Evolutionary conservation across 1,284 basidiomycete species (phyloP).

Genomic region (Trametes sp.): DNA sequence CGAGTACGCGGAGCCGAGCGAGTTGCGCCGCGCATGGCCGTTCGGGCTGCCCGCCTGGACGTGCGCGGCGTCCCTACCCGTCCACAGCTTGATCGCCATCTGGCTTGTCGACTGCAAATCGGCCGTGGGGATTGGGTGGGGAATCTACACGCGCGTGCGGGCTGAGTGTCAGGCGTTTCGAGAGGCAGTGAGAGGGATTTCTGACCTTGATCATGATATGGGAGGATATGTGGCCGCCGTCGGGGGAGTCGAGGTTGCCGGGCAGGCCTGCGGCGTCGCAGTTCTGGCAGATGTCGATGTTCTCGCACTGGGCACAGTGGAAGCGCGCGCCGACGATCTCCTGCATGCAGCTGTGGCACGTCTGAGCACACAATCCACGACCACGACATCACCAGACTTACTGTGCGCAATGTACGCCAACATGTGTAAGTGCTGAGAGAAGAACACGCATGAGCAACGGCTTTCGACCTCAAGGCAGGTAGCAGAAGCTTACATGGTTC

Average conservation of each 20-base stretch:
- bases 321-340: slow-evolving; percentile 91
- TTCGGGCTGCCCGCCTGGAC: slow-evolving; percentile 43
- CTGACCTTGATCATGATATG: slow-evolving; percentile 92
- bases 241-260: slow-evolving; percentile 77
- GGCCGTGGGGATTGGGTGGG: slow-evolving; percentile 75
- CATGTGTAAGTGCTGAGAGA: slow-evolving; percentile 26
- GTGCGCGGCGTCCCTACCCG: slow-evolving; percentile 73
- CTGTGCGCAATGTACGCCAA: slow-evolving; percentile 67
- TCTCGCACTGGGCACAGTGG: slow-evolving; percentile 88
- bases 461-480: neutral
- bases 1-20: slow-evolving; percentile 59
- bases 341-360: slow-evolving; percentile 71
- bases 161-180: neutral
- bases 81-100: slow-evolving; percentile 79
- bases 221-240: slow-evolving; percentile 79
- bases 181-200: neutral
- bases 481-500: slow-evolving; percentile 67
- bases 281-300: slow-evolving; percentile 86
- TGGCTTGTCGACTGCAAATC: slow-evolving; percentile 71
- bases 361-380: slow-evolving; percentile 6
- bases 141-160: slow-evolving; percentile 65
- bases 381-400: slow-evolving; percentile 50
- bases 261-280: slow-evolving; percentile 88
- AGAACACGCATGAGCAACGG: neutral
- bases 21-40: slow-evolving; percentile 55